Percentiles rank a stretch among this genome's conserved stretches.
Conservation (phyloP, 2,329 filamentous ascomycete genomes). For the Bisporella sp. region DNA sequence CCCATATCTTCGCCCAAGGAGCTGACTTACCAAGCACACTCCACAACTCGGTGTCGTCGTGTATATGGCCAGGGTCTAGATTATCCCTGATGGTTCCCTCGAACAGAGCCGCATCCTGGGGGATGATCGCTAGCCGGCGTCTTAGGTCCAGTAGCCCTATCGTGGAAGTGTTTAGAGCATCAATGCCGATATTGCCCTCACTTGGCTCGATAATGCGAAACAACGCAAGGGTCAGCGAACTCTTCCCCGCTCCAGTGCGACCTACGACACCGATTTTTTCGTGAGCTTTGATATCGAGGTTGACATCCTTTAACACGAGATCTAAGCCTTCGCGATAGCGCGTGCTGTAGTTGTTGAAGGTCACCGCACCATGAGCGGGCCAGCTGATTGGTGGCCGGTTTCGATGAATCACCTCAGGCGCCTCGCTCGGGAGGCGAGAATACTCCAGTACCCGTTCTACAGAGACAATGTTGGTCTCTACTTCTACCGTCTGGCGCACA, state of each 20-base stretch:
- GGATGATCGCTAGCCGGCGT: conserved; percentile 88
- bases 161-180: conserved; percentile 78
- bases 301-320: conserved; percentile 88
- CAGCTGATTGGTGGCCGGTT: conserved; percentile 82
- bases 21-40: conserved; percentile 72
- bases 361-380: conserved; percentile 82
- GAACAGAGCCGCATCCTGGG: conserved; percentile 94
- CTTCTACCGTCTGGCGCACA: conserved; percentile 94
- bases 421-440: conserved; percentile 82
- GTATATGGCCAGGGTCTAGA: conserved; percentile 86
- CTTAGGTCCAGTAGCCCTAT: conserved; percentile 89
- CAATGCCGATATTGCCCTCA: conserved; percentile 80
- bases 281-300: conserved; percentile 84
- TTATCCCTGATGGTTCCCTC: conserved; percentile 92
- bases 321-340: conserved; percentile 86
- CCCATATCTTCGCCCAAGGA: no score
- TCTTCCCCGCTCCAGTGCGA: conserved; percentile 93
- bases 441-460: conserved; percentile 98
- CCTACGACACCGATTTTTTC: conserved; percentile 98
- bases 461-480: conserved; percentile 99
- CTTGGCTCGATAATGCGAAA: conserved; percentile 93
- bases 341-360: conserved; percentile 91
- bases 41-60: conserved; percentile 97
- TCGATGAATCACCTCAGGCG: conserved; percentile 86
- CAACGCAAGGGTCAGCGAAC: conserved; percentile 81